Conservation (phyloP, 495 filamentous ascomycete genomes). For the Pseudomonodictys pantanalensis region DNA sequence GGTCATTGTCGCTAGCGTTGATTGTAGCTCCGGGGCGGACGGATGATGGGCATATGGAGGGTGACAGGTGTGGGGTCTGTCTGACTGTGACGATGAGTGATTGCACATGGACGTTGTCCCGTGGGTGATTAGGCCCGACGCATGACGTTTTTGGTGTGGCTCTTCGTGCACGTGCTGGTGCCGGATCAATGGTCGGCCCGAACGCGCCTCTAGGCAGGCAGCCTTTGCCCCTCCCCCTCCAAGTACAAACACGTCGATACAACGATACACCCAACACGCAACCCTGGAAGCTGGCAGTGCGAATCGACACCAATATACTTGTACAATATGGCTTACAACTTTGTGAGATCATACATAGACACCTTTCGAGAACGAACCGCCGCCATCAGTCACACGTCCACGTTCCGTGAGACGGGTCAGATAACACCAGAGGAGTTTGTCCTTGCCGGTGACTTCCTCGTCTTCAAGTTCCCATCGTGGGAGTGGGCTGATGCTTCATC, state of each 20-base stretch:
- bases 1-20: background rate
- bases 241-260: background rate
- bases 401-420: constrained; percentile 88
- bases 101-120: background rate
- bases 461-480: constrained; percentile 99
- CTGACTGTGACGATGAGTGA: background rate
- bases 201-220: constrained; percentile 5
- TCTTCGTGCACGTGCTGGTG: constrained; percentile 5
- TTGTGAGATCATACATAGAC: constrained; percentile 35
- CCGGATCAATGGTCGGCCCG: constrained; percentile 7
- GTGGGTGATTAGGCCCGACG: constrained; percentile 12
- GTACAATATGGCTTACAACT: constrained; percentile 32
- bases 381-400: constrained; percentile 82
- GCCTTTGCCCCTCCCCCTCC: constrained; percentile 18
- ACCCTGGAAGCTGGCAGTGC: too few relatives aligned
- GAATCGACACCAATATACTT: background rate
- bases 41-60: background rate
- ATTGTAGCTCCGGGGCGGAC: background rate
- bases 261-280: too few relatives aligned
- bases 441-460: constrained; percentile 92
- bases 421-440: constrained; percentile 98
- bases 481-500: constrained; percentile 89
- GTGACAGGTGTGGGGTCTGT: constrained; percentile 2
- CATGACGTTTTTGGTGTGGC: constrained; percentile 11
- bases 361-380: constrained; percentile 79